Base-by-base conservation (phyloP, 352 stramenopile genomes). In the Globisporangium radiosum region DNA sequence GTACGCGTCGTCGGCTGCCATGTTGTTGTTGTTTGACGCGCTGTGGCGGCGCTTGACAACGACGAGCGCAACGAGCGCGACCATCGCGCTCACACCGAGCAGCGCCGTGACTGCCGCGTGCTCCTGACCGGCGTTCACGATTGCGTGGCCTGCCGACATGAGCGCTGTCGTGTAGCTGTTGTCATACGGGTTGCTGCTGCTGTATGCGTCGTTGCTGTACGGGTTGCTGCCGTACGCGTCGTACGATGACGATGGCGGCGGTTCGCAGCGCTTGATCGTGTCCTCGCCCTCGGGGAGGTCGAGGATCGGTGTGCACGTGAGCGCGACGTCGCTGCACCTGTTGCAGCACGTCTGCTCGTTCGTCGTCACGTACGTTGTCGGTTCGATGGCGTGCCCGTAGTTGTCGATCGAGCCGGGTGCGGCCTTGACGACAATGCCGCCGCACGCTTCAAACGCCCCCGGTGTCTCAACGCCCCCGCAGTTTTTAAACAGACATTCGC, bases 211-310 rank as follows among this genome's bases (percentile, higher is more conserved):
- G 19, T 25, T 25, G 19, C 19, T 25, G 19, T 25, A 25, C 58
- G 70, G 71, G 14, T 40, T 60, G 43, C 57, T 61, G 33, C 58
- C 43, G 59, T 76, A 76, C 7, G 25, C 52, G 11, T 40, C n/a
- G 15, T 56, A 57, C 15, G 44, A 33, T 15, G n/a, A 13, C 45
- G 45, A 36, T 4, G 53, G n/a, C 11, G 45, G n/a, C 5, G 53
- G n/a, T 11, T 77, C 77, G 17, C 74, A 87, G n/a, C 78, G 76
- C 68, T 73, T 81, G 62, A 90, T 75, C 50, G 87, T 75, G 9
- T 80, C 44, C 2, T 69, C 17, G 6, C 37, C 48, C 7, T 76
- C 58, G 0, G 76, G 74, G 17, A 88, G 52, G 9, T 75, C 57
- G 2, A 88, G 57, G 37, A 90, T 66, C 25, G 78, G 48, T 19